Evolutionary conservation across 805 yeast species (phyloP).

Genomic region (Candida hungchunana): DNA sequence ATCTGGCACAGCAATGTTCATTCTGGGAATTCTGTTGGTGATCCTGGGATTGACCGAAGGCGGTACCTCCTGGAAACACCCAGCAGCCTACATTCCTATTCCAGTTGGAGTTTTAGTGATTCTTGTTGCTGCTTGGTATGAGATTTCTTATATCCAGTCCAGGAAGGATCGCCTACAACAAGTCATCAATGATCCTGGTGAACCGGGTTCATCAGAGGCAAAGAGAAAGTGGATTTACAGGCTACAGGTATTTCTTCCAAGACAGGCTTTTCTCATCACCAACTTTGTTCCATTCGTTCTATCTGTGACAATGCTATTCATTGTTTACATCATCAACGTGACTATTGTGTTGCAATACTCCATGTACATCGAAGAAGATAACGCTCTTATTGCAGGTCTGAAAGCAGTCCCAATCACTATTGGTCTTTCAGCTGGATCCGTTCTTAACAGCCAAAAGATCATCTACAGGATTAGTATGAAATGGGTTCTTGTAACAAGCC

Average conservation of each 20-base stretch:
- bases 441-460: constrained; percentile 21
- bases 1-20: constrained; percentile 33
- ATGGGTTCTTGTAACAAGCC: constrained; percentile 15
- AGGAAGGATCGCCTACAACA: constrained; percentile 12
- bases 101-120: constrained; percentile 34
- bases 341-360: constrained; percentile 26
- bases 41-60: constrained; percentile 44
- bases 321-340: constrained; percentile 20
- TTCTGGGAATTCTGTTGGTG: constrained; percentile 34
- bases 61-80: constrained; percentile 38
- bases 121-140: constrained; percentile 29
- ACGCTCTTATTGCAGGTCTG: constrained; percentile 33
- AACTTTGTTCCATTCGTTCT: constrained; percentile 26
- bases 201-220: constrained; percentile 1
- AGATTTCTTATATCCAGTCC: constrained; percentile 22
- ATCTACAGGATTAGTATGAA: constrained; percentile 25
- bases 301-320: constrained; percentile 20
- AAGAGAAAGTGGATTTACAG: constrained; percentile 4
- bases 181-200: constrained; percentile 3
- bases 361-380: constrained; percentile 24
- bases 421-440: constrained; percentile 30
- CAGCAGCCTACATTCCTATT: constrained; percentile 38
- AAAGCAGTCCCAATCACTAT: constrained; percentile 33
- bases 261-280: constrained; percentile 24
- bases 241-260: constrained; percentile 24